Conservation (phyloP, 1,284 basidiomycete species). For the Phlebopus sp. region DNA sequence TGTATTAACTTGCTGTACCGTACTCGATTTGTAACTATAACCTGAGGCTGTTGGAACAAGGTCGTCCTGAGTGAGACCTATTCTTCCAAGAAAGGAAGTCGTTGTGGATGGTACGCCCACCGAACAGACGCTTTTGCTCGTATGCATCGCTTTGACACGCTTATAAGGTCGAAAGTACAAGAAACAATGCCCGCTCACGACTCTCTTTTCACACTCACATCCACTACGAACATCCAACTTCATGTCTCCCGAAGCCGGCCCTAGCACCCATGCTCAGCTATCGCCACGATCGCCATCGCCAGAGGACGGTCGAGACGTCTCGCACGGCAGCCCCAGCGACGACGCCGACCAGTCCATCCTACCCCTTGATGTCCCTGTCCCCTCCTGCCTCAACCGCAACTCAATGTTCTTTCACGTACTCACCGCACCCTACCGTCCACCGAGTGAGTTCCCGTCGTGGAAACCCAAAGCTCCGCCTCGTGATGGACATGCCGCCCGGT, state of each 20-base stretch:
- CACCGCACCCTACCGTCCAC: conserved; percentile 26
- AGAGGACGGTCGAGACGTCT: too few relatives aligned
- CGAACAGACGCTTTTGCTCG: not conserved
- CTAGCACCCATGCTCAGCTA: conserved; percentile 10
- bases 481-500: conserved; percentile 21
- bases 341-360: conserved; percentile 8
- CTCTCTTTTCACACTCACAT: not conserved
- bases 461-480: conserved; percentile 15
- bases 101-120: conserved; percentile 29
- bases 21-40: conserved; percentile 14
- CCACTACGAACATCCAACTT: not conserved
- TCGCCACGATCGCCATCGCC: not conserved
- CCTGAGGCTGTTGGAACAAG: conserved; percentile 15
- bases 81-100: conserved; percentile 35
- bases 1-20: conserved; percentile 14
- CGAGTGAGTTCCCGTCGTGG: not conserved
- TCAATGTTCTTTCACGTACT: conserved; percentile 32
- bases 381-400: conserved; percentile 20
- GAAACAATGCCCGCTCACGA: conserved; percentile 17
- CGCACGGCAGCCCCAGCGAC: conserved; percentile 5
- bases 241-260: conserved; percentile 23
- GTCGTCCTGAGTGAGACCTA: conserved; percentile 10
- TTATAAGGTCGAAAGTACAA: conserved; percentile 26
- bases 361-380: conserved; percentile 8
- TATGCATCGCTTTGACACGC: conserved; percentile 25